These are phyloP conservation scores for Trypanosoma boissoni DNA, from an alignment of 208 protist genomes.

Conservation along the genomic window DNA sequence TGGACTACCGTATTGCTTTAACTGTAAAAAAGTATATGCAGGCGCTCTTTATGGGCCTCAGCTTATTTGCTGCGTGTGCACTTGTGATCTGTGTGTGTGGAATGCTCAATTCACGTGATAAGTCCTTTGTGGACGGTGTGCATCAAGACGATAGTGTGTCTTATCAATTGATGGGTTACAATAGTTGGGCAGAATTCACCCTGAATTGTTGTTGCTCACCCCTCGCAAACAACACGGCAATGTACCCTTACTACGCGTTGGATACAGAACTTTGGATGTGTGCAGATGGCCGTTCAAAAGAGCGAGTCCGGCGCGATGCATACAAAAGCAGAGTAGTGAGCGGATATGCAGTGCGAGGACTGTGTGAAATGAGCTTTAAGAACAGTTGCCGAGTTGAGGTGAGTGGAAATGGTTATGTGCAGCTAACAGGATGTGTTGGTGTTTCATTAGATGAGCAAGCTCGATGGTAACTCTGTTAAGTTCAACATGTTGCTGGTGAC, in stretches of 20 bases:
- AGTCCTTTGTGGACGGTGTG: conserved; percentile 36
- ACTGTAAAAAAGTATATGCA: conserved; percentile 38
- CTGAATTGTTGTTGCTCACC: conserved; percentile 62
- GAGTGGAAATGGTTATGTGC: background rate
- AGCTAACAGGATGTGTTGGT: conserved; percentile 24
- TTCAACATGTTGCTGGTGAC: conserved; percentile 4
- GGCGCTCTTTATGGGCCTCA: conserved; percentile 49
- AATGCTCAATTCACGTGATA: conserved; percentile 46
- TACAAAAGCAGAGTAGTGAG: conserved; percentile 25
- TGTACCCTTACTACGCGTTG: conserved; percentile 54
- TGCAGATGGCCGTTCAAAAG: conserved; percentile 58
- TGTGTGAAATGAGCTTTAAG: conserved; percentile 68
- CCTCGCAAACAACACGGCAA: conserved; percentile 14
- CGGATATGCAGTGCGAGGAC: conserved; percentile 51
- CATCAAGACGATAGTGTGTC: conserved; percentile 9
- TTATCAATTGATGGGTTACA: conserved; percentile 50
- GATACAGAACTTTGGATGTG: conserved; percentile 79
- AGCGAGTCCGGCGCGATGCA: conserved; percentile 61
- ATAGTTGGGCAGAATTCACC: conserved; percentile 51
- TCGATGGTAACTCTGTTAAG: conserved; percentile 5
- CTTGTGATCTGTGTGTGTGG: conserved; percentile 44
- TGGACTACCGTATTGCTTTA: conserved; percentile 50
- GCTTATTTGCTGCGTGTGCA: conserved; percentile 33
- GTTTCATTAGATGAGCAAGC: background rate
- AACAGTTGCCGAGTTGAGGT: conserved; percentile 38